phyloP scores from a whole-genome alignment of 768 basidiomycete genomes.

The Galerina marginata region DNA sequence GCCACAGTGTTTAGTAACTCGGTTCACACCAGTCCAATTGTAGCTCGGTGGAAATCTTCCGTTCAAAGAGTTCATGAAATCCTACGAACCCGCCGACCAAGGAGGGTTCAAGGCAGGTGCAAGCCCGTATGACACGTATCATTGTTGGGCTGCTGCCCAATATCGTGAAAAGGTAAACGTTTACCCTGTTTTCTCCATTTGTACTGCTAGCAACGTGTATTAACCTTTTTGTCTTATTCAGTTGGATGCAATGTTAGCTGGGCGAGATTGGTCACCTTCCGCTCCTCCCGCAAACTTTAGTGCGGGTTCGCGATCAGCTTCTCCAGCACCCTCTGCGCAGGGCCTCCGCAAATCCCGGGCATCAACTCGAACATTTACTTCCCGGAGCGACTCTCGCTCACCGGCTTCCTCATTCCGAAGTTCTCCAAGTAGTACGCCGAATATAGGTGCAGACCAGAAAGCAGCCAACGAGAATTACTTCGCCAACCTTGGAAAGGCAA shows the following conservation, averaged over 20 bases:
- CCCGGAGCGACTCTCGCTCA: slow-evolving; percentile 62
- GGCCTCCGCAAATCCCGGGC: slow-evolving; percentile 89
- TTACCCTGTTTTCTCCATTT: slow-evolving; percentile 9
- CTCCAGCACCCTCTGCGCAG: slow-evolving; percentile 73
- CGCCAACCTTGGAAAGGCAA: slow-evolving; percentile 79
- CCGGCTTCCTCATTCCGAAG: slow-evolving; percentile 54
- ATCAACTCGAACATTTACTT: slow-evolving; percentile 57
- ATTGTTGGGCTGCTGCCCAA: slow-evolving; percentile 92
- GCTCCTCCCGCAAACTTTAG: slow-evolving; percentile 60
- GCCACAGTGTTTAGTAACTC: slow-evolving; percentile 9
- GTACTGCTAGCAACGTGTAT: slow-evolving; percentile 15
- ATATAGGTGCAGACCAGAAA: slow-evolving; percentile 61
- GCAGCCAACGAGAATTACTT: slow-evolving; percentile 89
- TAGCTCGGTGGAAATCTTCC: slow-evolving; percentile 89
- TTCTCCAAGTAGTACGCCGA: slow-evolving; percentile 50
- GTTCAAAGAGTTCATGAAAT: slow-evolving; percentile 79
- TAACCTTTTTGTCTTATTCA: slow-evolving; percentile 39
- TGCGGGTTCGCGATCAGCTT: slow-evolving; percentile 44
- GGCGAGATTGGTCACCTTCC: slow-evolving; percentile 80
- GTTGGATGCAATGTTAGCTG: slow-evolving; percentile 81
- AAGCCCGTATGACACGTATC: slow-evolving; percentile 79
- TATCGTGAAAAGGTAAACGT: slow-evolving; percentile 87
- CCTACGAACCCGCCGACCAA: slow-evolving; percentile 67
- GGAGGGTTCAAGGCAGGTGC: slow-evolving; percentile 72
- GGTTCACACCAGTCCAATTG: slow-evolving; percentile 2